Conservation (phyloP, 140 eudicot species). For the Ambrosia hybrid region DNA sequence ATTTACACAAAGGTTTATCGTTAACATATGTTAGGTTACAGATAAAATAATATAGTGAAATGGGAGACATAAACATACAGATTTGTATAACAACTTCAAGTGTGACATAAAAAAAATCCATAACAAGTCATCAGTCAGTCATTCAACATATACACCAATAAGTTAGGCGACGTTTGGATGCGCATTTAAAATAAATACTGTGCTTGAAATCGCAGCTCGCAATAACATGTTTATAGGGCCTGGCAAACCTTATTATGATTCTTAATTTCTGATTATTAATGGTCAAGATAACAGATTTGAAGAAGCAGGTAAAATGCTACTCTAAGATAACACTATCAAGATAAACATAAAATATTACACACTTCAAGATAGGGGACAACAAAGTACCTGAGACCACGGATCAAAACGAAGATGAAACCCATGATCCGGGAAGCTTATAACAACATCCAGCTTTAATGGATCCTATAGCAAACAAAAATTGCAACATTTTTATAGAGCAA, state of each 20-base stretch:
- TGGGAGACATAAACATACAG: not conserved
- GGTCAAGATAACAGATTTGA: too few relatives aligned
- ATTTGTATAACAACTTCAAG: not conserved
- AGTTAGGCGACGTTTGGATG: not conserved
- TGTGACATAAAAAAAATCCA: not conserved
- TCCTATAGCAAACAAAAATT: conserved; percentile 49
- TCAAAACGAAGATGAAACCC: conserved; percentile 96
- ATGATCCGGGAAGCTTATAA: conserved; percentile 96
- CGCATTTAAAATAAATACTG: not conserved
- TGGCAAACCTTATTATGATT: too few relatives aligned
- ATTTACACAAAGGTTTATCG: not conserved
- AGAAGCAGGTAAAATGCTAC: too few relatives aligned
- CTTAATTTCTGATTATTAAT: too few relatives aligned
- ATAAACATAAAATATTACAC: not conserved
- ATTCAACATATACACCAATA: conserved; percentile 3
- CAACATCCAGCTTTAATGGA: conserved; percentile 83
- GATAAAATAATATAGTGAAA: not conserved
- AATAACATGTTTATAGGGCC: too few relatives aligned
- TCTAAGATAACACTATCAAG: not conserved
- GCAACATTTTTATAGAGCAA: not conserved
- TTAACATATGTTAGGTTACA: not conserved
- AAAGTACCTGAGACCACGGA: conserved; percentile 95
- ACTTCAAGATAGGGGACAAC: not conserved
- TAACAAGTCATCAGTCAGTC: not conserved
- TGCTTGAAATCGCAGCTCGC: not conserved